Evolutionary conservation across 1,139 yeast species (phyloP), one percentile per base, ranked within the genome.

Genomic region (Candida neerlandica): DNA sequence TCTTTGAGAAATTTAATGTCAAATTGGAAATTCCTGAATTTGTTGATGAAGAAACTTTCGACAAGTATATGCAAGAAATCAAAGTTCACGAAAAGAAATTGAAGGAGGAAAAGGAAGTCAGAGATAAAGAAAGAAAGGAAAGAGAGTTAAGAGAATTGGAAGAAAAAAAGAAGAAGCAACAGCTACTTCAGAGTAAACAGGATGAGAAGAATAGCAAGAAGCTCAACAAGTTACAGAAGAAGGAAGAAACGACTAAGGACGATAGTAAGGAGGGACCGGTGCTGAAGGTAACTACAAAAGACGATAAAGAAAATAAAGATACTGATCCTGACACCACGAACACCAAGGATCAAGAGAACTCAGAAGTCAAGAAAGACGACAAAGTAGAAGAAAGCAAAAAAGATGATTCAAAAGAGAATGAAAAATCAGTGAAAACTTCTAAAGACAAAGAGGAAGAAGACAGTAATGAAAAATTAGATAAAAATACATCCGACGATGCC

Each of bases 1-100:
- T 80, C 42, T 94, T 88, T 69, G 89, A 87, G 40, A 89, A 88
- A 64, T 91, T 82, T 64, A 85, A 89, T 63, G 84, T 84, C 9
- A 75, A 77, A 43, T 70, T 89, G 30, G 86, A 85, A 43, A 76
- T 92, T 5, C 97, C 97, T 0, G 74, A 72, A 2, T 80, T 94
- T 58, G 78, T 81, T 1, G 79, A 83, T 47, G 87, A 85, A 52
- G 78, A 70, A 2, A 88, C 85, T n/a, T 92, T 82, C 59, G 70
- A 78, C 1, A 64, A 67, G 48, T 75, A 75, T 50, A 75, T 85
- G 75, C 61, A 58, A 10, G 77, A 74, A 40, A 66, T 75, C 19
- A 66, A 67, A 23, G 78, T 69, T n/a, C 57, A 64, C 16, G 69
- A 65, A 34, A 57, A 56, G 37, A 57, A 54, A 34, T 57, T 54